Evolutionary conservation across 495 filamentous ascomycete genomes (phyloP).

Genomic region (Bacidia rubella): DNA sequence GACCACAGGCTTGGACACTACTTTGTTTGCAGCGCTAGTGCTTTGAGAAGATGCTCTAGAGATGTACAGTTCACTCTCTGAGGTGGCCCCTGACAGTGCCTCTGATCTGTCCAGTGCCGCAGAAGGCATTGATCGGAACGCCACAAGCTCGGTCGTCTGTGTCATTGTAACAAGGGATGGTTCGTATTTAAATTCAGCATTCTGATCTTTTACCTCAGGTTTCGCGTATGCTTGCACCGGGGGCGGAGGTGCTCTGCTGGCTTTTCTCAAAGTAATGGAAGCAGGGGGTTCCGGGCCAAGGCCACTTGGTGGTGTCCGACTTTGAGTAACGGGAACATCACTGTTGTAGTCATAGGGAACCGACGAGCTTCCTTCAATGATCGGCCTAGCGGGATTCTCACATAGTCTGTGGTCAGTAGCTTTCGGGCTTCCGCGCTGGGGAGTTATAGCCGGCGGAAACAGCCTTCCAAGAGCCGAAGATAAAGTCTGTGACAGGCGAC

Average conservation of each 20-base stretch:
- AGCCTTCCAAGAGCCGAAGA: not conserved
- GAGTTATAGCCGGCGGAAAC: not conserved
- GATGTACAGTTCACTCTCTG: not conserved
- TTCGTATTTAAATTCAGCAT: not conserved
- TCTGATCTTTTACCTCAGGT: not conserved
- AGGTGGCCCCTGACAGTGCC: not conserved
- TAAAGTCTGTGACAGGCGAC: conserved; percentile 1
- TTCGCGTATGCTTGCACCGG: not conserved
- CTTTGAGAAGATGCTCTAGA: not conserved
- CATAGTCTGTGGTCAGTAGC: not conserved
- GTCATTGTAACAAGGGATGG: not conserved
- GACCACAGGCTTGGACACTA: not conserved
- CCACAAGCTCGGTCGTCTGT: conserved; percentile 9
- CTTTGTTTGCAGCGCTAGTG: not conserved
- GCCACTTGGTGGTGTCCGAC: not conserved
- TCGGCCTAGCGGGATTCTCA: not conserved
- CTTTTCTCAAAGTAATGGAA: conserved; percentile 17
- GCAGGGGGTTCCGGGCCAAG: conserved; percentile 7
- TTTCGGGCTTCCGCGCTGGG: not conserved
- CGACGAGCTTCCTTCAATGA: not conserved
- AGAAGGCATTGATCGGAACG: not conserved
- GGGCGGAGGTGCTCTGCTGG: conserved; percentile 5
- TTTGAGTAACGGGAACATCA: not conserved
- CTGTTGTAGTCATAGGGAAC: no score
- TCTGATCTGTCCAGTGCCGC: not conserved